phyloP scores from a whole-genome alignment of 2,329 filamentous ascomycete genomes.

The Beauveria australis region DNA sequence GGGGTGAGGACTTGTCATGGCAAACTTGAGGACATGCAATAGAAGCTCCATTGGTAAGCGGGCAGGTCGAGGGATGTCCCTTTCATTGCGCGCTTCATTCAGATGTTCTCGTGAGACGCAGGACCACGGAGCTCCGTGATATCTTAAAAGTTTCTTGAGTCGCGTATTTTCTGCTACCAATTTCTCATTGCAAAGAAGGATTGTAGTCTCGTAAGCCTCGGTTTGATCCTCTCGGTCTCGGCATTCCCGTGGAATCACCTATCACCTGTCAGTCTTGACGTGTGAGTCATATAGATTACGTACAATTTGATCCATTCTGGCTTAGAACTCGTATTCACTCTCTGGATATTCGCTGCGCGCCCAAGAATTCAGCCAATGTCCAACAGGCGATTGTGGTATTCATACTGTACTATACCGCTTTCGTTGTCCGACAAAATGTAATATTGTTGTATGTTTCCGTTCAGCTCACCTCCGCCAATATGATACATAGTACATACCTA shows the following conservation, averaged over 20 bases:
- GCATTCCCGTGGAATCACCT: slow-evolving; percentile 38
- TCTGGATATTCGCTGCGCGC: too few species aligned
- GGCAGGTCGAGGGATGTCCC: slow-evolving; percentile 19
- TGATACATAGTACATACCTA: too few species aligned
- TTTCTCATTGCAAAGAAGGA: neutral
- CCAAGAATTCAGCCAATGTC: too few species aligned
- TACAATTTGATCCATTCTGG: too few species aligned
- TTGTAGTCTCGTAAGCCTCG: slow-evolving; percentile 23
- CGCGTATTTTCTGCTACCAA: neutral
- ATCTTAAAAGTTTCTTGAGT: neutral
- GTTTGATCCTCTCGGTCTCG: slow-evolving; percentile 45
- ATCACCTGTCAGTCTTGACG: neutral
- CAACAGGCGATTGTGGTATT: too few species aligned
- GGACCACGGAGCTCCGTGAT: neutral
- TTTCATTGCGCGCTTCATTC: too few species aligned
- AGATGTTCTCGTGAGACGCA: neutral
- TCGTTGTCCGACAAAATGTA: too few species aligned
- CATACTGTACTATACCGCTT: too few species aligned
- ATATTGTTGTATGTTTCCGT: too few species aligned
- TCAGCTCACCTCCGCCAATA: too few species aligned
- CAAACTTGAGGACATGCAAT: slow-evolving; percentile 42
- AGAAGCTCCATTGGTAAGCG: slow-evolving; percentile 45
- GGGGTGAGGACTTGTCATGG: slow-evolving; percentile 38
- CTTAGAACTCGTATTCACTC: too few species aligned
- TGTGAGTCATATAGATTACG: too few species aligned